Evolutionary conservation across 768 basidiomycete species (phyloP).

Genomic region (Leucogyrophana mollusca): DNA sequence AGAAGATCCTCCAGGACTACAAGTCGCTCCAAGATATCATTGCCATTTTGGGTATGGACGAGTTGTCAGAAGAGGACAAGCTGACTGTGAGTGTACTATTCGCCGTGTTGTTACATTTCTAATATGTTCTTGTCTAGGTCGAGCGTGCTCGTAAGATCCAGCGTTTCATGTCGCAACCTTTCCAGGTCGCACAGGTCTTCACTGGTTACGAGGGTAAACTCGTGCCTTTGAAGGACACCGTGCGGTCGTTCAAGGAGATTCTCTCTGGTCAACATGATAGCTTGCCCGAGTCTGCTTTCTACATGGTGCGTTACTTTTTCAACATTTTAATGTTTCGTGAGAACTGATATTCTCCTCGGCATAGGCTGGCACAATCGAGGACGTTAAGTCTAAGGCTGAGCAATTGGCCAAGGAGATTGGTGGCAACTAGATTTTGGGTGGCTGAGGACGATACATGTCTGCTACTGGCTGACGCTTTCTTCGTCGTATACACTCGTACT

Average conservation of each 20-base stretch:
- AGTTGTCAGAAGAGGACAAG: conserved; percentile 99
- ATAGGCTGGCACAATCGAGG: conserved; percentile 89
- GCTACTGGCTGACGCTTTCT: too few species aligned
- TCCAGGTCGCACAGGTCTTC: conserved; percentile 99
- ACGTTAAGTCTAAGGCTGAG: conserved; percentile 96
- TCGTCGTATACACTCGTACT: too few species aligned
- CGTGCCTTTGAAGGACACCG: conserved; percentile 92
- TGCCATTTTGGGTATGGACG: conserved; percentile 99
- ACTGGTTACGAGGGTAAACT: conserved; percentile 99
- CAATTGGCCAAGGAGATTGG: conserved; percentile 94
- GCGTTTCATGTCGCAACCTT: conserved; percentile 99
- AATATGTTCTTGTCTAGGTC: conserved; percentile 49
- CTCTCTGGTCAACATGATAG: conserved; percentile 84
- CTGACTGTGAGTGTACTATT: conserved; percentile 67
- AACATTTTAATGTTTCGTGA: not conserved
- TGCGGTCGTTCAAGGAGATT: conserved; percentile 98
- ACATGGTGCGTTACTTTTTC: conserved; percentile 62
- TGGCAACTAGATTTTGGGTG: conserved; percentile 31
- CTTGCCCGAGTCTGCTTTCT: conserved; percentile 96
- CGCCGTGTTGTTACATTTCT: not conserved
- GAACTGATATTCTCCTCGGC: conserved; percentile 6
- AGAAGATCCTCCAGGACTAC: conserved; percentile 97
- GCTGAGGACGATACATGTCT: conserved; percentile 3
- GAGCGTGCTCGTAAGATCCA: conserved; percentile 98
- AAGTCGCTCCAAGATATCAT: conserved; percentile 99